Evolutionary conservation across 1,139 yeast species (phyloP).

Genomic region (Protomyces pachydermus): DNA sequence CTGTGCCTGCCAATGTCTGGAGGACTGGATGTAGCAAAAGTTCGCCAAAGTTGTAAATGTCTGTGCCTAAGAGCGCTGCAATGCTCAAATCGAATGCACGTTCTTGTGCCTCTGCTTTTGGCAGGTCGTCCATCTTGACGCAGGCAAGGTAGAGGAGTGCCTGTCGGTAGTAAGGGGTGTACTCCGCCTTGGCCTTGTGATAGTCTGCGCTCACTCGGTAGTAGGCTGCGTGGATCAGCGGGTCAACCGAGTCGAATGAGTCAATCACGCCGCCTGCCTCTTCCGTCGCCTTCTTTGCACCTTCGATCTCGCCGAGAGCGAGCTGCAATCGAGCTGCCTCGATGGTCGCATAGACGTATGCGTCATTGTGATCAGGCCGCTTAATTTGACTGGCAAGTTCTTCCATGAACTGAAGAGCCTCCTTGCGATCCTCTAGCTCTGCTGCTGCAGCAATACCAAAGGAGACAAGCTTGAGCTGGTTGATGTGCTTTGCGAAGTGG

Average conservation of each 20-base stretch:
- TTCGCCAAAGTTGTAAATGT: slow-evolving; percentile 93
- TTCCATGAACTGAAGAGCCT: slow-evolving; percentile 54
- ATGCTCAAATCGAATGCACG: slow-evolving; percentile 78
- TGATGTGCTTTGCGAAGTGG: slow-evolving; percentile 64
- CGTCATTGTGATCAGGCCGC: slow-evolving; percentile 46
- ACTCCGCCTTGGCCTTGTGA: slow-evolving; percentile 65
- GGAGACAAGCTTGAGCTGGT: slow-evolving; percentile 71
- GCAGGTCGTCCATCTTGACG: slow-evolving; percentile 48
- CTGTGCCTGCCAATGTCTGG: slow-evolving; percentile 49
- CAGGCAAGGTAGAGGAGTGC: slow-evolving; percentile 61
- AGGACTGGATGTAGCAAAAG: slow-evolving; percentile 83
- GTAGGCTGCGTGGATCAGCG: slow-evolving; percentile 73
- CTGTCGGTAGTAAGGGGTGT: slow-evolving; percentile 70
- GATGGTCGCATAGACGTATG: slow-evolving; percentile 60
- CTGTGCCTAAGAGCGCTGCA: slow-evolving; percentile 86
- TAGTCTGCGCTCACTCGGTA: slow-evolving; percentile 76
- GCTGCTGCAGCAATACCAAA: slow-evolving; percentile 60
- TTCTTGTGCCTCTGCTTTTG: slow-evolving; percentile 50
- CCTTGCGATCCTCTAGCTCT: slow-evolving; percentile 45
- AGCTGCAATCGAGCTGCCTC: slow-evolving; percentile 74
- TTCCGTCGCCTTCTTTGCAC: slow-evolving; percentile 68
- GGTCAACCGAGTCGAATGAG: slow-evolving; percentile 55
- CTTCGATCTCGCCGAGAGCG: slow-evolving; percentile 52
- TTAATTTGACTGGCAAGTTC: slow-evolving; percentile 50
- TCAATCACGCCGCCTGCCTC: slow-evolving; percentile 57